Evolutionary conservation across 345 rosid genomes (phyloP).

Genomic region (Eucalyptus paniculata): DNA sequence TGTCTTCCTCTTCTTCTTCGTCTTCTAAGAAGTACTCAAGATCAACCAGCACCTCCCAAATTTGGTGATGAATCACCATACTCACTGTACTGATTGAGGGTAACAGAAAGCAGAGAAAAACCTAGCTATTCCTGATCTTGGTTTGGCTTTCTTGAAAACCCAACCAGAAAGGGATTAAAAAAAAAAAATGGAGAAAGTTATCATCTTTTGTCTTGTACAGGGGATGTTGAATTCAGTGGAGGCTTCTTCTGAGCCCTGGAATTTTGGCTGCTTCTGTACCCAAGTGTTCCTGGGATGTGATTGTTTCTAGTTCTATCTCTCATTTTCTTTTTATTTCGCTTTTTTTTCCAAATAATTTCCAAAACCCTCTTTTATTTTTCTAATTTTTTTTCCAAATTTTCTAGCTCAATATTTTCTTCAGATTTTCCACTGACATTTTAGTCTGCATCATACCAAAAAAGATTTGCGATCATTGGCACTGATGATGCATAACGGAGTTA

Average conservation of each 20-base stretch:
- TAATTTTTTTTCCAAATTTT: background rate
- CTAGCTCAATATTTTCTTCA: background rate
- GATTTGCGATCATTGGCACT: background rate
- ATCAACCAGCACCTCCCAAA: slow-evolving; percentile 34
- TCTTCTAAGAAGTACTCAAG: slow-evolving; percentile 55
- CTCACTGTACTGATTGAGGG: slow-evolving; percentile 11
- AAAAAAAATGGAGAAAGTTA: background rate
- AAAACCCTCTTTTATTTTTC: background rate
- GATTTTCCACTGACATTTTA: background rate
- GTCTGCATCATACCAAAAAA: background rate
- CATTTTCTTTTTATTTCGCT: background rate
- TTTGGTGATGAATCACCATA: background rate
- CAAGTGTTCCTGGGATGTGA: background rate
- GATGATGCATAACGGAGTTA: background rate
- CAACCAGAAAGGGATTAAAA: background rate
- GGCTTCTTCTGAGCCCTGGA: background rate
- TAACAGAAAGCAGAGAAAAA: background rate
- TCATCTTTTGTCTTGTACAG: background rate
- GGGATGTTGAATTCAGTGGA: background rate
- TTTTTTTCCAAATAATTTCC: background rate
- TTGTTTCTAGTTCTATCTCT: background rate
- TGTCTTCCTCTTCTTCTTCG: slow-evolving; percentile 6
- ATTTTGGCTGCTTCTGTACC: background rate
- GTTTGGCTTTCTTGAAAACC: background rate
- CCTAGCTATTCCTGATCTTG: background rate